Evolutionary conservation across 78 protist species (phyloP), one percentile per base, ranked within the genome.

Genomic region (Dictyostelium firmibasis): DNA sequence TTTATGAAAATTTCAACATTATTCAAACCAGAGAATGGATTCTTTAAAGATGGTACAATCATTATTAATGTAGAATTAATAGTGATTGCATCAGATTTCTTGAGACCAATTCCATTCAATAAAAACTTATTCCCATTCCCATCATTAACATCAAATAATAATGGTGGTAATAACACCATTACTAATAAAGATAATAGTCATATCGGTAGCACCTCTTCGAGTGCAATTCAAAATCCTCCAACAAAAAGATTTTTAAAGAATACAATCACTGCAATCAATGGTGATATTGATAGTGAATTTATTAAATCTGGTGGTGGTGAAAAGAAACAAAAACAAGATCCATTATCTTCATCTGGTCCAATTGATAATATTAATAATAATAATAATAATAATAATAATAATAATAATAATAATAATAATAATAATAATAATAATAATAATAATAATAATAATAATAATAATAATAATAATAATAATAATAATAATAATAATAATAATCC

Each of bases 1-100:
- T 89, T 89, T 81, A 89, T 89, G 94, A 89, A 81, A 75, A 81
- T 76, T 11, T 67, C 69, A 41, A 89, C 94, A 25, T 69, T 89
- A 14, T 67, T 53, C 41, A 84, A 89, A 20, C 94, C 78, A 18
- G 85, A 89, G 50, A 23, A 53, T 29, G 94, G 94, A 31, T 89
- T 89, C 29, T 25, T 64, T 20, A 89, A 89, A 60, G 76, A 89
- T 67, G 94, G 77, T 7, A 44, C 36, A 16, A 81, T 89, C 35
- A 78, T 81, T 38, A 89, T 89, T 4, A 89, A 89, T 81, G 87
- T 89, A 3, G 94, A 89, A 50, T 70, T 89, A 57, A 89, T 89
- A 20, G 74, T 81, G 25, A 81, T 89, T 29, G 72, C 87, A 41
- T 81, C 88, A 9, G 94, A 89, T 67, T 89, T 89, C 50, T 35